Evolutionary conservation across 2,329 filamentous ascomycete genomes (phyloP).

Genomic region (Aplosporella prunicola): DNA sequence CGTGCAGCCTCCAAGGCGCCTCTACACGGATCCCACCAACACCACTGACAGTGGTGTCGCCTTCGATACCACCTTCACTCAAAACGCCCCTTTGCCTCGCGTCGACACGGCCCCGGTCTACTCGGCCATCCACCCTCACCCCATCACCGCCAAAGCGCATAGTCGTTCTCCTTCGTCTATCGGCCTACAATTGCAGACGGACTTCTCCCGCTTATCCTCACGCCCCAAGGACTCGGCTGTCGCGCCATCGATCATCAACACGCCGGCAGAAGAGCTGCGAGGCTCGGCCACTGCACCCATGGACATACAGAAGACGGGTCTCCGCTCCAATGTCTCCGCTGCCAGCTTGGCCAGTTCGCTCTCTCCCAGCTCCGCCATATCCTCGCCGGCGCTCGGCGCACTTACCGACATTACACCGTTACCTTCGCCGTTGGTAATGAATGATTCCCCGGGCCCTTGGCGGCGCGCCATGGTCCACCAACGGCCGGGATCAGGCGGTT

Average conservation of each 20-base stretch:
- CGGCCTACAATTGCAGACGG: slow-evolving; percentile 21
- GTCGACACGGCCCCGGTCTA: slow-evolving; percentile 2
- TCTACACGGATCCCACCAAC: neutral
- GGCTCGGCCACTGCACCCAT: slow-evolving; percentile 29
- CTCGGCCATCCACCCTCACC: slow-evolving; percentile 15
- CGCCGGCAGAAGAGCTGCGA: slow-evolving; percentile 12
- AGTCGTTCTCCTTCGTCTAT: slow-evolving; percentile 24
- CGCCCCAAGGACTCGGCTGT: too few species aligned
- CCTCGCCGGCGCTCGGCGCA: slow-evolving; percentile 39
- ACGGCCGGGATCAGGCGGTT: slow-evolving; percentile 27
- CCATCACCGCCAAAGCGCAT: slow-evolving; percentile 19
- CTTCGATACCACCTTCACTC: slow-evolving; percentile 1
- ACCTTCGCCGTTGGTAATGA: slow-evolving; percentile 38
- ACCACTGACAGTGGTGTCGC: neutral
- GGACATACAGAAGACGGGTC: slow-evolving; percentile 22
- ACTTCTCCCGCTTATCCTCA: slow-evolving; percentile 15
- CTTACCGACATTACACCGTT: slow-evolving; percentile 43
- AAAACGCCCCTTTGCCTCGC: slow-evolving; percentile 6
- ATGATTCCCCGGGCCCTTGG: slow-evolving; percentile 36
- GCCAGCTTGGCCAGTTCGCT: slow-evolving; percentile 36
- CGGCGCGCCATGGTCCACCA: slow-evolving; percentile 22
- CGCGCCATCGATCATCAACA: too few species aligned
- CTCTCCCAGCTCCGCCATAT: slow-evolving; percentile 36
- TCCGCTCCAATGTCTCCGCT: slow-evolving; percentile 34
- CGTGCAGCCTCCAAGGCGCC: slow-evolving; percentile 5